Evolutionary conservation across 805 yeast species (phyloP), one percentile per base, ranked within the genome.

Genomic region (baker's yeast (Saccharomyces cerevisiae)): DNA sequence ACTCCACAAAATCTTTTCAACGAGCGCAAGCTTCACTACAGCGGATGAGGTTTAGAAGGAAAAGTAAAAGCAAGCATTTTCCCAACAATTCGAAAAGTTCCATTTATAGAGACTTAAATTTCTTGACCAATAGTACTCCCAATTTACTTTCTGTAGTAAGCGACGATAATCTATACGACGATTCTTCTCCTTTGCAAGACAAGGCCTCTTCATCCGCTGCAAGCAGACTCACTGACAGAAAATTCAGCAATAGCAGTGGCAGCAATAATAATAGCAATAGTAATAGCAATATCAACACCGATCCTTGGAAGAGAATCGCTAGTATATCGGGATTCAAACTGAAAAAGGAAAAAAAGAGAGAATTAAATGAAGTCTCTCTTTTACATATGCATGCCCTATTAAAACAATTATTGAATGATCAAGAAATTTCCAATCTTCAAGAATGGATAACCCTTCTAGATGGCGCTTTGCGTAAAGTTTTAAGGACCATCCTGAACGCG

Each of bases 11-110:
- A 52, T 80, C 86, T 0, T 72, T 75, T 41, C 87, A 81, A 58
- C 71, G 87, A 59, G 87, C 88, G 0, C 83, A 82, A 61, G 87
- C 87, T 0, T 82, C 87, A 0, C 62, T 83, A 21, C 74, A 79
- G 53, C 71, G 89, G 66, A 83, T 83, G 76, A 74, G 78, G 55
- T 79, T 80, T 46, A 73, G 87, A 55, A 70, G 87, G 52, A 77
- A 77, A 65, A 78, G 82, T 56, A 80, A 77, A 60, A 73, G 74
- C 56, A 76, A 63, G 56, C 65, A 72, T 27, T 70, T 68, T 27
- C 69, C 70, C 41, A 66, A 66, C 17, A 60, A 66, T 29, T 70
- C 64, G 29, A 63, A 73, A 10, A 57, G 59, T 2, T 55, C 64
- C 6, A 22, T 59, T 1, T 59, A 61, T 36, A 61, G 58, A 48